phyloP scores from a whole-genome alignment of 2,329 filamentous ascomycete genomes.

The Xylaria sp. region DNA sequence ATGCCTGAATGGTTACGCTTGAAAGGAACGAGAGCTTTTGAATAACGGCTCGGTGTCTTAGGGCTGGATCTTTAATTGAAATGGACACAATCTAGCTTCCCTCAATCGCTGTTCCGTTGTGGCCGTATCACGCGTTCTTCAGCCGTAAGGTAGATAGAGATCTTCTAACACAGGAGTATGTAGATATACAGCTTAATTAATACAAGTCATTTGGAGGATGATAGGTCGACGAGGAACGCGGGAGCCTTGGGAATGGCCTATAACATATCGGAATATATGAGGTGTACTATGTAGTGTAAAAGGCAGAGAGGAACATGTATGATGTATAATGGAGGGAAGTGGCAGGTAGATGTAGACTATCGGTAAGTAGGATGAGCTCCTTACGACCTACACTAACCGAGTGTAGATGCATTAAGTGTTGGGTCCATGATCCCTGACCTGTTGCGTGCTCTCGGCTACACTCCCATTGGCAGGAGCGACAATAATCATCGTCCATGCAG shows the following conservation, averaged over 20 bases:
- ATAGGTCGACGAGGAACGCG: slow-evolving; percentile 8
- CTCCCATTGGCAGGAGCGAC: slow-evolving; percentile 22
- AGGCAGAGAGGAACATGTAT: neutral
- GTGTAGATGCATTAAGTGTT: slow-evolving; percentile 2
- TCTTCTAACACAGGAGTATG: slow-evolving; percentile 3
- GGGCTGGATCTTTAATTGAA: neutral
- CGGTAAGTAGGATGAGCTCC: neutral
- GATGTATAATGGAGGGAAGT: neutral
- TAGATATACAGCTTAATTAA: slow-evolving; percentile 4
- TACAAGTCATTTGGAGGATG: neutral
- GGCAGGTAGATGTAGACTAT: neutral
- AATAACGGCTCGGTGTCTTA: neutral
- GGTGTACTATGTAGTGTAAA: neutral
- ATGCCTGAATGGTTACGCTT: neutral
- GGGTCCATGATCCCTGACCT: neutral
- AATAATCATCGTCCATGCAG: slow-evolving; percentile 8
- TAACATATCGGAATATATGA: neutral
- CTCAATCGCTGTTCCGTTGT: slow-evolving; percentile 1
- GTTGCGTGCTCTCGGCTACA: slow-evolving; percentile 12
- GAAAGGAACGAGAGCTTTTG: neutral
- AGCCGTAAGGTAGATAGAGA: slow-evolving; percentile 2
- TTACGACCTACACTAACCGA: neutral
- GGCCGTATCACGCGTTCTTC: slow-evolving; percentile 1
- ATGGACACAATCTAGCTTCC: slow-evolving; percentile 1
- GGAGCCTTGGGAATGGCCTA: neutral